These are phyloP conservation scores for Primulina tabacum DNA, from an alignment of 257 asterid species.

Conservation along the genomic window DNA sequence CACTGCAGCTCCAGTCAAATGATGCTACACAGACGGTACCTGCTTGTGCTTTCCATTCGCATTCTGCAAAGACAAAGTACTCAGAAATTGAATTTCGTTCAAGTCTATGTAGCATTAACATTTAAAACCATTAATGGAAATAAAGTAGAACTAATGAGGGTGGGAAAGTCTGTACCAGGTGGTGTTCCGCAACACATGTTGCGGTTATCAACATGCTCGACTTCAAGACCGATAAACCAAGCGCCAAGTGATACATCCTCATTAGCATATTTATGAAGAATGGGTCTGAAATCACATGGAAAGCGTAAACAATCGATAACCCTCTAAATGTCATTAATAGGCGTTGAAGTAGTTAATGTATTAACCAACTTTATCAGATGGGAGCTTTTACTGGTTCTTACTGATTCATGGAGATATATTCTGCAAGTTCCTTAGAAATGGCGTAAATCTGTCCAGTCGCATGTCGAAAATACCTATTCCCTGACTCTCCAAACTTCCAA, in stretches of 20 bases:
- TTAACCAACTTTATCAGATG: neutral
- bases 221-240: slow-evolving; percentile 91
- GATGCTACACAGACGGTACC: slow-evolving; percentile 50
- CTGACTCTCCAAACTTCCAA: neutral
- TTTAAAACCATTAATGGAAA: neutral
- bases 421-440: neutral
- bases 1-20: slow-evolving; percentile 67
- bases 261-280: slow-evolving; percentile 77
- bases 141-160: neutral
- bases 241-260: slow-evolving; percentile 87
- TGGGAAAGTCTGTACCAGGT: slow-evolving; percentile 32
- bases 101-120: neutral
- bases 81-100: neutral
- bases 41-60: slow-evolving; percentile 47
- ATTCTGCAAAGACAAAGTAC: slow-evolving; percentile 35
- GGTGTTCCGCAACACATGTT: slow-evolving; percentile 61
- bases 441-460: neutral
- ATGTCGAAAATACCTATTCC: slow-evolving; percentile 27
- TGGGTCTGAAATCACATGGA: neutral
- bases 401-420: neutral
- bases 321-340: neutral
- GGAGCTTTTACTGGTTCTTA: neutral
- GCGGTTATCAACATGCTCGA: slow-evolving; percentile 85
- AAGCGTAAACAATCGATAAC: neutral
- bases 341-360: neutral